Evolutionary conservation across 2,329 filamentous ascomycete genomes (phyloP), one percentile per base, ranked within the genome.

Genomic region (Epichloe sibirici): DNA sequence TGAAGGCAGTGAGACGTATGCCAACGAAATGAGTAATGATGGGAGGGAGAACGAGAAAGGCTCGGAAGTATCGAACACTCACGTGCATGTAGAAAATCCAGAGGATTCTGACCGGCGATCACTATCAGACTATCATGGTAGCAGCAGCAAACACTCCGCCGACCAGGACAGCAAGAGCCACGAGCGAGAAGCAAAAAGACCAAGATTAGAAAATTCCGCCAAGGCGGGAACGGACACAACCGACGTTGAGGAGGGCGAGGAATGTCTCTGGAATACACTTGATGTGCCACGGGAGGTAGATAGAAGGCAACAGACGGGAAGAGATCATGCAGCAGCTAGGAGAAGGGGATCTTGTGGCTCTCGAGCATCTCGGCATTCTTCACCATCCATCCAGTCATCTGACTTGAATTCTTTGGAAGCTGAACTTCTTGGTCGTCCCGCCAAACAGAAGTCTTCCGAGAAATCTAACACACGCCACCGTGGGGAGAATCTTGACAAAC

Each of bases 321-420:
- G 42, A 17, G 49, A 48, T 7, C 39, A 34, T 47, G 11, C 12
- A 11, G 49, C 34, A n/a, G 28, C 37, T 1, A 54, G 54, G 31
- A 46, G 53, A 37, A 60, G 57, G 48, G 64, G 54, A 28, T 59
- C 56, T 7, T 56, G 54, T 17, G 55, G 48, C 12, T 59, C 65
- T 5, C 58, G 58, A 25, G 59, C 56, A 15, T 66, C 65, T 4
- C 57, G 62, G 31, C 59, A 58, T 39, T 67, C 65, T 31, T 65
- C 63, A 4, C 57, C 63, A 15, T 65, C 65, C 17, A 62, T 57
- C 48, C 61, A 62, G 37, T 67, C 66, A 2, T 70, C 68, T 9
- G 68, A 69, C 7, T 56, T 71, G 43, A 67, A 68, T 52, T 70
- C 66, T 6, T 55, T 71, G 9, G 68, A 71, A 54, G 68, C 68